Percentiles rank a stretch among this genome's conserved stretches.
Evolutionary conservation across 805 yeast genomes (phyloP).

Genomic region (Kodamaea jinghongensis): DNA sequence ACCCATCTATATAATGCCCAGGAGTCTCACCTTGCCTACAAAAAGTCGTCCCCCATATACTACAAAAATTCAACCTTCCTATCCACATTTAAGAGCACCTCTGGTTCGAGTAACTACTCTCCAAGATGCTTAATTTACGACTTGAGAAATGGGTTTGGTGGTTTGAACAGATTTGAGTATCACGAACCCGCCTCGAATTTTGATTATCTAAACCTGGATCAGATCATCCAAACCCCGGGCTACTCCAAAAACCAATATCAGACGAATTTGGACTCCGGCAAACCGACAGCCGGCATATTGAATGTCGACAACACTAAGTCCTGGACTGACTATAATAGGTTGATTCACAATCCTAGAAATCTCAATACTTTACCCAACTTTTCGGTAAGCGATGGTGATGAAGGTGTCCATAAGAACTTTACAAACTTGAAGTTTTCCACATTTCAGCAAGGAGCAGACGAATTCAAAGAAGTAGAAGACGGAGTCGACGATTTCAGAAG

Average conservation of each 20-base stretch:
- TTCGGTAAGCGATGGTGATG: constrained; percentile 5
- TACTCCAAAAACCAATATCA: constrained; percentile 61
- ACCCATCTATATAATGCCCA: constrained; percentile 83
- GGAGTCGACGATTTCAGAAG: constrained; percentile 56
- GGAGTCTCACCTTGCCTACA: constrained; percentile 61
- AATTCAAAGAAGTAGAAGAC: constrained; percentile 40
- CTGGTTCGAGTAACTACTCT: constrained; percentile 49
- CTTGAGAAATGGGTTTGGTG: constrained; percentile 70
- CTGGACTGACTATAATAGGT: constrained; percentile 80
- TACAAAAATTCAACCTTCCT: constrained; percentile 45
- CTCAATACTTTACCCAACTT: constrained; percentile 52
- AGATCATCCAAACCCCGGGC: constrained; percentile 12
- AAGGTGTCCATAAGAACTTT: constrained; percentile 27
- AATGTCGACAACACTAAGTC: constrained; percentile 44
- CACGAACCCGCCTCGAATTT: constrained; percentile 17
- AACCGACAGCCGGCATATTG: constrained; percentile 26
- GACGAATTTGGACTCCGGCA: constrained; percentile 49
- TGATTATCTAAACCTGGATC: constrained; percentile 7
- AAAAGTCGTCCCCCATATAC: constrained; percentile 41
- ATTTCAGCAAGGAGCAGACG: constrained; percentile 58
- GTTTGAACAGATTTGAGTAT: constrained; percentile 56
- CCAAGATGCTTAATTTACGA: constrained; percentile 88
- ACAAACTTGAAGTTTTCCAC: constrained; percentile 41
- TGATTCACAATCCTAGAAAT: constrained; percentile 62
- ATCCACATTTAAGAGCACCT: constrained; percentile 15